Percentiles rank a stretch among this genome's conserved stretches.
Conservation (phyloP, 1,139 yeast species). For the Yamadazyma pseudoaaseri region DNA sequence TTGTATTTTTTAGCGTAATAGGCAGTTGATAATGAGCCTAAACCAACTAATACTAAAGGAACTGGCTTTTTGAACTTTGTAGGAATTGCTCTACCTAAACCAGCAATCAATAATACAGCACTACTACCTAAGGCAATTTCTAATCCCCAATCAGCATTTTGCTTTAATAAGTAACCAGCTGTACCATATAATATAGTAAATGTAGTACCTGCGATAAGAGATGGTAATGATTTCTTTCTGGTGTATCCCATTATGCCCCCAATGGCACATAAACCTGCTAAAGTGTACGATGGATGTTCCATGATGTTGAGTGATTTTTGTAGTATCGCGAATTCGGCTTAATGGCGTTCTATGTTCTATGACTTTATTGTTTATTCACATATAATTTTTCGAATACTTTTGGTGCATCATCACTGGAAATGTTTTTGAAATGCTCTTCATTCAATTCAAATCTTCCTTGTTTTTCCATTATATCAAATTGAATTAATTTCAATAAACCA, state of each 20-base stretch:
- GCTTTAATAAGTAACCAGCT: slow-evolving; percentile 74
- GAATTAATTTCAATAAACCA: slow-evolving; percentile 55
- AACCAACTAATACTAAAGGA: slow-evolving; percentile 61
- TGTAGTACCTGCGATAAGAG: slow-evolving; percentile 74
- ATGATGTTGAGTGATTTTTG: no score
- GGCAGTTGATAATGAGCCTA: slow-evolving; percentile 65
- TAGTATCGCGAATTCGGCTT: no score
- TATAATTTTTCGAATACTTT: slow-evolving; percentile 18
- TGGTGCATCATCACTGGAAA: slow-evolving; percentile 30
- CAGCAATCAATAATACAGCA: slow-evolving; percentile 62
- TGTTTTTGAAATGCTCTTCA: slow-evolving; percentile 24
- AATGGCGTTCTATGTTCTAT: no score
- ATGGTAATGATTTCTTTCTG: slow-evolving; percentile 76
- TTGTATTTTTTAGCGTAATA: slow-evolving; percentile 74
- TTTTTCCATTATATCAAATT: slow-evolving; percentile 56
- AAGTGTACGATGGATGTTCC: slow-evolving; percentile 81
- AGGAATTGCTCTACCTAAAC: slow-evolving; percentile 64
- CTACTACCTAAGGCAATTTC: slow-evolving; percentile 79
- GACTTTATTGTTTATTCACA: neutral
- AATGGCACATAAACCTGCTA: slow-evolving; percentile 69
- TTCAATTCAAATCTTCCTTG: slow-evolving; percentile 41
- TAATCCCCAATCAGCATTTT: slow-evolving; percentile 77
- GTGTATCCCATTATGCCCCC: slow-evolving; percentile 76
- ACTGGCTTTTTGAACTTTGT: slow-evolving; percentile 66
- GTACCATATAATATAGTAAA: slow-evolving; percentile 68